Conservation (phyloP, 192 early-diverging fungal genomes). For the Powellomyces hirtus region DNA sequence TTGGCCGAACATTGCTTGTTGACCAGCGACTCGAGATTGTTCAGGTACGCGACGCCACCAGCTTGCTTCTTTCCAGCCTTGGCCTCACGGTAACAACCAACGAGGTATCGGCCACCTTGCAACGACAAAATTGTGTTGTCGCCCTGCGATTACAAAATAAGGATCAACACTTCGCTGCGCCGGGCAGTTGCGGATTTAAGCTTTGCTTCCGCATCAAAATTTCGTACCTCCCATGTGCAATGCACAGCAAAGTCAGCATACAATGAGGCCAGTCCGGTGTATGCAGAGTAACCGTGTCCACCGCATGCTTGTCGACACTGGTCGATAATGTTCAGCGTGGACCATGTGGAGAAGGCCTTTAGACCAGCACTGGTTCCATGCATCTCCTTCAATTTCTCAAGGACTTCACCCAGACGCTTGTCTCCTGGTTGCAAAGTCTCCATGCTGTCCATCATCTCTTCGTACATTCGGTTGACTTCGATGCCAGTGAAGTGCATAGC, state of each 20-base stretch:
- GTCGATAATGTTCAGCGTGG: conserved; percentile 84
- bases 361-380: conserved; percentile 89
- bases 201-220: no score
- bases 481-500: conserved; percentile 88
- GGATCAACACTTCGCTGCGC: no score
- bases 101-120: conserved; percentile 84
- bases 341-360: conserved; percentile 94
- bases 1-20: conserved; percentile 50
- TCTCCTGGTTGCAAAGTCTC: conserved; percentile 62
- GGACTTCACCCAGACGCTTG: conserved; percentile 58
- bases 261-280: conserved; percentile 82
- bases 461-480: conserved; percentile 77
- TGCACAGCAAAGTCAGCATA: conserved; percentile 85
- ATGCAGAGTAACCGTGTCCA: conserved; percentile 91
- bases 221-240: conserved; percentile 35
- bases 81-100: conserved; percentile 66
- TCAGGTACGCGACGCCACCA: conserved; percentile 75
- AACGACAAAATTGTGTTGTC: conserved; percentile 91
- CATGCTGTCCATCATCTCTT: conserved; percentile 73
- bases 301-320: conserved; percentile 87
- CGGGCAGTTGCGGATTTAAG: no score
- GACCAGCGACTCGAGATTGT: conserved; percentile 45
- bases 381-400: conserved; percentile 84
- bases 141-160: no score
- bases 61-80: conserved; percentile 63